Evolutionary conservation across 495 filamentous ascomycete genomes (phyloP).

Genomic region (Talaromyces proteolyticus): DNA sequence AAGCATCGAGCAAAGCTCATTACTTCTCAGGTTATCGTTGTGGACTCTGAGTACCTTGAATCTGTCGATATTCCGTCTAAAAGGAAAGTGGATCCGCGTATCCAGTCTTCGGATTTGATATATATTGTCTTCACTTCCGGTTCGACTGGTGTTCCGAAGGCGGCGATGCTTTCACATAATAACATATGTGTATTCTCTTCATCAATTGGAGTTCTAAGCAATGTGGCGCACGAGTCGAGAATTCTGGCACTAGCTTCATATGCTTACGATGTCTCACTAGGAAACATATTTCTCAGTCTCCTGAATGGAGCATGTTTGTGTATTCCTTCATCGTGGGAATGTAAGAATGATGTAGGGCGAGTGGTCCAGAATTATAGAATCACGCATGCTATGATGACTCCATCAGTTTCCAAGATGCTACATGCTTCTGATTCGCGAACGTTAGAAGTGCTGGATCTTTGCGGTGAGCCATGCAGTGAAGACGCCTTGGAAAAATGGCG

Average conservation of each 20-base stretch:
- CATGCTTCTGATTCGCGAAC: slow-evolving; percentile 10
- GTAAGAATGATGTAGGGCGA: slow-evolving; percentile 5
- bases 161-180: slow-evolving; percentile 19
- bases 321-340: slow-evolving; percentile 8
- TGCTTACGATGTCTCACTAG: slow-evolving; percentile 9
- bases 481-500: slow-evolving; percentile 31
- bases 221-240: not conserved
- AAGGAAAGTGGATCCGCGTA: slow-evolving; percentile 2
- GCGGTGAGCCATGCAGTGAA: slow-evolving; percentile 12
- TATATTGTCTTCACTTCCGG: slow-evolving; percentile 34
- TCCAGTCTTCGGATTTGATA: slow-evolving; percentile 6
- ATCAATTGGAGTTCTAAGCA: not conserved
- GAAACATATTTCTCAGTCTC: slow-evolving; percentile 2
- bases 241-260: slow-evolving; percentile 11
- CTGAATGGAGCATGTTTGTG: slow-evolving; percentile 8
- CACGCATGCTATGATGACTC: slow-evolving; percentile 6
- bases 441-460: slow-evolving; percentile 14
- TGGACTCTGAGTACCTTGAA: not conserved
- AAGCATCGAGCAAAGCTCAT: slow-evolving; percentile 14
- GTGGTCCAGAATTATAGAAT: not conserved
- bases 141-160: slow-evolving; percentile 35
- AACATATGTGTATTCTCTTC: not conserved
- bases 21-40: not conserved
- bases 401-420: slow-evolving; percentile 11
- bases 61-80: slow-evolving; percentile 10